Evolutionary conservation across 139 green algal species (phyloP).

Genomic region (Zygnema circumcarinatum): DNA sequence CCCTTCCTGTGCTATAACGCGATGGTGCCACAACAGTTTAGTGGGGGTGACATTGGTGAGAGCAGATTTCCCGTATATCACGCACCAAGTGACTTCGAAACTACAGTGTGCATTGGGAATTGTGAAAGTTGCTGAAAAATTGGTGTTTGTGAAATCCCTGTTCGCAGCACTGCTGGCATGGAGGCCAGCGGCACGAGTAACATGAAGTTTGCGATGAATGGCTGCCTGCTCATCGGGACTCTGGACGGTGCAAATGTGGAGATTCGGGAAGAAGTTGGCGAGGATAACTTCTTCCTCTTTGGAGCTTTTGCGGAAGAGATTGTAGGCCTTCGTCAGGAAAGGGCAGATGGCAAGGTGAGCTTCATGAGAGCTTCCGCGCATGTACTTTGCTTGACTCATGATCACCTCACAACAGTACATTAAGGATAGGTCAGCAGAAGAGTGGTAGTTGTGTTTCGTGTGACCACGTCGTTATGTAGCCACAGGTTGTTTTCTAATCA

Average conservation of each 20-base stretch:
- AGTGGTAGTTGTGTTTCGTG: slow-evolving; percentile 17
- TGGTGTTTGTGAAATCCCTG: too few relatives aligned
- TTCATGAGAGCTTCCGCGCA: not conserved
- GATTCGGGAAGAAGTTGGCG: slow-evolving; percentile 87
- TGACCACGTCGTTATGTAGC: not conserved
- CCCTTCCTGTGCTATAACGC: too few relatives aligned
- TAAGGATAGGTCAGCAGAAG: not conserved
- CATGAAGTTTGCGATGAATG: slow-evolving; percentile 99
- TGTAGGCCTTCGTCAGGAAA: slow-evolving; percentile 77
- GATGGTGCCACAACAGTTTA: too few relatives aligned
- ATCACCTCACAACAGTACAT: too few relatives aligned
- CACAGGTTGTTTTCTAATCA: too few relatives aligned
- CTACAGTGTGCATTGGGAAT: too few relatives aligned
- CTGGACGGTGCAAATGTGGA: slow-evolving; percentile 99
- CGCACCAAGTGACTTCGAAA: too few relatives aligned
- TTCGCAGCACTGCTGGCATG: slow-evolving; percentile 82
- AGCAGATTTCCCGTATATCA: too few relatives aligned
- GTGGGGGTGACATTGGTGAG: too few relatives aligned
- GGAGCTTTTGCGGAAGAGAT: slow-evolving; percentile 75
- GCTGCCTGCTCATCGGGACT: slow-evolving; percentile 96
- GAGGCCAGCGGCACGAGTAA: slow-evolving; percentile 93
- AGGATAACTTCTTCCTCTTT: slow-evolving; percentile 91
- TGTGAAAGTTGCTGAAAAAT: too few relatives aligned
- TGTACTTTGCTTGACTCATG: slow-evolving; percentile 20
- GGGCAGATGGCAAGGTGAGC: slow-evolving; percentile 61